Evolutionary conservation across 2,329 filamentous ascomycete species (phyloP).

Genomic region (Nothopassalora personata): DNA sequence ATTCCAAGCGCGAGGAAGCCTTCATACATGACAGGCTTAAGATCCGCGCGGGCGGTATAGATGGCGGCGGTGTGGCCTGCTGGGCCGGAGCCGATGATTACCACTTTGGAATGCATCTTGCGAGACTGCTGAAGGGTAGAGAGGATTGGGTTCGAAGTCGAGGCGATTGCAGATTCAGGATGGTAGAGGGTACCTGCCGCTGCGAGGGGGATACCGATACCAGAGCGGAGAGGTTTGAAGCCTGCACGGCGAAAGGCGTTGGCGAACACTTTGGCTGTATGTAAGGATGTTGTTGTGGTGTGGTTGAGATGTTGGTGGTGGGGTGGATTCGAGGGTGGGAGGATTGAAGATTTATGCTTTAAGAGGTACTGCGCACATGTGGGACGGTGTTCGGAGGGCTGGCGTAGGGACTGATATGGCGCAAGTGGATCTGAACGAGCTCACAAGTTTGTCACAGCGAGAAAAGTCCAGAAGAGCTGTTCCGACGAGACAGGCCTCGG

Average conservation of each 20-base stretch:
- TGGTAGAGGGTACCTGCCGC: conserved; percentile 62
- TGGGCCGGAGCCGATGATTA: conserved; percentile 76
- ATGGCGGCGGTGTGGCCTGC: conserved; percentile 96
- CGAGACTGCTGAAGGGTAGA: conserved; percentile 33
- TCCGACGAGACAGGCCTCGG: not conserved
- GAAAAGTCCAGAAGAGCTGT: not conserved
- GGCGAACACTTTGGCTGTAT: conserved; percentile 76
- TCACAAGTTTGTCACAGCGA: not conserved
- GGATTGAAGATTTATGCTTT: not conserved
- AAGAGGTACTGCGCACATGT: not conserved
- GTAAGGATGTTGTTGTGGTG: not conserved
- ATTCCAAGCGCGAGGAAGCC: conserved; percentile 97
- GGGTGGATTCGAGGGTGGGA: not conserved
- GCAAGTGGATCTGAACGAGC: not conserved
- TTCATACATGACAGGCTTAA: conserved; percentile 94
- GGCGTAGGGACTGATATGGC: not conserved
- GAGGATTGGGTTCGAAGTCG: conserved; percentile 29
- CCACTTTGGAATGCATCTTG: conserved; percentile 88
- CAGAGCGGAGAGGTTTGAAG: conserved; percentile 61
- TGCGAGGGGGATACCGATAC: conserved; percentile 66
- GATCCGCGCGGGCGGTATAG: conserved; percentile 88
- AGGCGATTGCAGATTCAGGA: conserved; percentile 21
- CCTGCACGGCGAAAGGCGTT: conserved; percentile 65
- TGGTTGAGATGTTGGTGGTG: not conserved
- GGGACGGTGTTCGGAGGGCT: not conserved